phyloP scores from a whole-genome alignment of 108 stramenopile genomes.

The Fragilaria radians region DNA sequence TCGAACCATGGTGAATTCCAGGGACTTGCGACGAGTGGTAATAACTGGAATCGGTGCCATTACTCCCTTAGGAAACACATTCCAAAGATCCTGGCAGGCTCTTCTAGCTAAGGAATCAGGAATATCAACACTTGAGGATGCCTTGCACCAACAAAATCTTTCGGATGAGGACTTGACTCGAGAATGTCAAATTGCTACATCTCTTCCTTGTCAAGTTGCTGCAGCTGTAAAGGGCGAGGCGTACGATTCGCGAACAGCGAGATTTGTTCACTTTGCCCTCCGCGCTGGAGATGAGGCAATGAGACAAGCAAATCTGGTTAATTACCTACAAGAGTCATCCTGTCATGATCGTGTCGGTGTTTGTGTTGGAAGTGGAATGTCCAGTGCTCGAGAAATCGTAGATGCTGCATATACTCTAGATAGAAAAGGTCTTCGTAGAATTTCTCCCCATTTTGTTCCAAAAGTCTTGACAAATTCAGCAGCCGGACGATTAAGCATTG shows the following conservation, averaged over 20 bases:
- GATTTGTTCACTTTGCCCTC: slow-evolving; percentile 77
- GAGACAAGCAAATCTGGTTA: slow-evolving; percentile 29
- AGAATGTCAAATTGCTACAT: slow-evolving; percentile 41
- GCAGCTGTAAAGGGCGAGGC: slow-evolving; percentile 47
- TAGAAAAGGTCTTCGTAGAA: slow-evolving; percentile 25
- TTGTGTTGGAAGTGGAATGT: slow-evolving; percentile 86
- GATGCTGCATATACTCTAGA: slow-evolving; percentile 32
- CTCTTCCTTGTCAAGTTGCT: slow-evolving; percentile 71
- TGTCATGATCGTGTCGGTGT: slow-evolving; percentile 62
- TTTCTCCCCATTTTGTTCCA: slow-evolving; percentile 94
- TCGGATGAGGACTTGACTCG: slow-evolving; percentile 25
- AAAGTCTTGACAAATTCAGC: slow-evolving; percentile 89
- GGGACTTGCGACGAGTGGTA: slow-evolving; percentile 93
- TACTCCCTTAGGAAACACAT: slow-evolving; percentile 79
- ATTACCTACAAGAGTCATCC: slow-evolving; percentile 19
- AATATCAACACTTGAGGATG: slow-evolving; percentile 45
- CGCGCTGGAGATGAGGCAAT: slow-evolving; percentile 69
- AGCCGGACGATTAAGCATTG: slow-evolving; percentile 62
- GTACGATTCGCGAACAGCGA: slow-evolving; percentile 41
- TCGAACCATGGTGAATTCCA: no score
- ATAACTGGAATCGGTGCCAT: slow-evolving; percentile 91
- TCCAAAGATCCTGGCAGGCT: slow-evolving; percentile 59
- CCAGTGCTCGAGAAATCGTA: slow-evolving; percentile 75
- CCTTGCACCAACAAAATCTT: slow-evolving; percentile 39
- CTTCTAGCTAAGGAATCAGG: no score